Percentiles rank a stretch among this genome's conserved stretches.
Conservation (phyloP, 306 rosid genomes). For the Pyrus pyrifolia region DNA sequence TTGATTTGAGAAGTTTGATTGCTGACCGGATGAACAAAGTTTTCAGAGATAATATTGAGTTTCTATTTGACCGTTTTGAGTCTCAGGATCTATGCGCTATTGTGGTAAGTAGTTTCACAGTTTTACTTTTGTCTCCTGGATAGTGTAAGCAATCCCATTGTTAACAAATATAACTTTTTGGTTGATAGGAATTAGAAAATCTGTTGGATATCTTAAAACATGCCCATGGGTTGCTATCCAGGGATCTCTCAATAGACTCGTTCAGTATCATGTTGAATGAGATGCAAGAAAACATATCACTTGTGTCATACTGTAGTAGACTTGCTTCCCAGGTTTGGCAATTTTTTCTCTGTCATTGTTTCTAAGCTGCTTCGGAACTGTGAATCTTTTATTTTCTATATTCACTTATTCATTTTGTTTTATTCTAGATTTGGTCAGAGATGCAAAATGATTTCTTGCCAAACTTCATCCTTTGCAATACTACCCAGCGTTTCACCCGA, state of each 20-base stretch:
- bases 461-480: slow-evolving; percentile 87
- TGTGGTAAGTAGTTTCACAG: slow-evolving; percentile 55
- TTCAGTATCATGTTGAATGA: slow-evolving; percentile 80
- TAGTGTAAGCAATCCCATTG: slow-evolving; percentile 12
- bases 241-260: slow-evolving; percentile 78
- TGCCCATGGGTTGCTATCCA: slow-evolving; percentile 75
- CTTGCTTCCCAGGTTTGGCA: slow-evolving; percentile 82
- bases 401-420: slow-evolving; percentile 26
- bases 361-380: slow-evolving; percentile 1
- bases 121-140: slow-evolving; percentile 21
- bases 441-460: slow-evolving; percentile 95
- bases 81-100: slow-evolving; percentile 93
- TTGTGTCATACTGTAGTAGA: slow-evolving; percentile 91
- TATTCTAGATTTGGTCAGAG: slow-evolving; percentile 89
- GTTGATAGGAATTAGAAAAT: slow-evolving; percentile 82
- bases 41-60: slow-evolving; percentile 91
- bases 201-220: slow-evolving; percentile 71
- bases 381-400: not conserved
- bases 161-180: slow-evolving; percentile 20
- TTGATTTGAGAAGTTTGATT: slow-evolving; percentile 81
- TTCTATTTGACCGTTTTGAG: slow-evolving; percentile 92
- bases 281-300: slow-evolving; percentile 97
- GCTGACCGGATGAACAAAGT: slow-evolving; percentile 74
- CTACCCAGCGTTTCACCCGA: slow-evolving; percentile 88
- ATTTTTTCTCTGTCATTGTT: slow-evolving; percentile 17